phyloP scores from a whole-genome alignment of 768 basidiomycete genomes.

The Royoungia palumana region DNA sequence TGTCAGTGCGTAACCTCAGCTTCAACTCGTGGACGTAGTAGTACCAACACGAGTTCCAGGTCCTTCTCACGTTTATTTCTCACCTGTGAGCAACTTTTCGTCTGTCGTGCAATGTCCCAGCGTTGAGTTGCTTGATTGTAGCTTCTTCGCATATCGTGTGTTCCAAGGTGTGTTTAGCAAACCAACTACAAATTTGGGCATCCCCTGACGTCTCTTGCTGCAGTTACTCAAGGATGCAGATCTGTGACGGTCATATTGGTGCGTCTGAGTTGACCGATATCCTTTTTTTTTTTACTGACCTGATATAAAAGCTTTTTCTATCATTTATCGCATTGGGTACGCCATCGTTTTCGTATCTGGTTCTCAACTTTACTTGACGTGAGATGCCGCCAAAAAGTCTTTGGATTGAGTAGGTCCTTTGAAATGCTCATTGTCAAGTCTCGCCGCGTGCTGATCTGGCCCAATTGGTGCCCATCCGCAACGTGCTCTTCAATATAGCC shows the following conservation, averaged over 20 bases:
- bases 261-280: background rate
- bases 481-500: slow-evolving; percentile 5
- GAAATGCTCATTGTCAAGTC: background rate
- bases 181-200: too few species aligned
- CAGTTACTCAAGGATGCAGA: slow-evolving; percentile 22
- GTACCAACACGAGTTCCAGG: slow-evolving; percentile 9
- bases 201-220: background rate
- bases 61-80: slow-evolving; percentile 25
- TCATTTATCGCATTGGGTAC: slow-evolving; percentile 22
- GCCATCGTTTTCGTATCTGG: background rate
- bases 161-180: slow-evolving; percentile 18
- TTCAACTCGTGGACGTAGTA: background rate
- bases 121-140: slow-evolving; percentile 5
- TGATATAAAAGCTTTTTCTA: slow-evolving; percentile 12
- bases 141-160: slow-evolving; percentile 25
- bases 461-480: background rate
- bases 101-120: background rate
- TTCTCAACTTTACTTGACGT: slow-evolving; percentile 12
- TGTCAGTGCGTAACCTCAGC: slow-evolving; percentile 17
- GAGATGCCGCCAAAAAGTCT: slow-evolving; percentile 14
- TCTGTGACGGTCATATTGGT: slow-evolving; percentile 16
- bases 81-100: slow-evolving; percentile 19
- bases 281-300: background rate
- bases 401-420: slow-evolving; percentile 27
- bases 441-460: background rate